These are phyloP conservation scores for Eremothecium gossypii DNA, from an alignment of 1,139 yeast genomes.

Conservation along the genomic window DNA sequence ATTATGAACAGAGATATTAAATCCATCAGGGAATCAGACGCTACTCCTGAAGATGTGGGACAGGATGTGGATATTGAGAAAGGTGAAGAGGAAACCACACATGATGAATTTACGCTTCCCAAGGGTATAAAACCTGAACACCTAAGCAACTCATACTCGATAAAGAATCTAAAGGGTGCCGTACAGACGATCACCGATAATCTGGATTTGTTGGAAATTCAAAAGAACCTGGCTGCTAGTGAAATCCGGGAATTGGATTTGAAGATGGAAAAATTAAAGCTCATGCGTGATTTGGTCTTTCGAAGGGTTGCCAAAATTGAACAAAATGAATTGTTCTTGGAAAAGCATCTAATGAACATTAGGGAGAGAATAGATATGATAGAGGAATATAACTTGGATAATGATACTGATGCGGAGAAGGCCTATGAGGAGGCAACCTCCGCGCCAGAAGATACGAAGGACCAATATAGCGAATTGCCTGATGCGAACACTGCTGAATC, in stretches of 20 bases:
- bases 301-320: conserved; percentile 52
- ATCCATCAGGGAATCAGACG: conserved; percentile 11
- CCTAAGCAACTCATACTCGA: conserved; percentile 35
- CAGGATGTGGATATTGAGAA: conserved; percentile 8
- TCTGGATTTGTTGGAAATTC: conserved; percentile 47
- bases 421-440: conserved; percentile 13
- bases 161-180: conserved; percentile 31
- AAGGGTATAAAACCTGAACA: conserved; percentile 33
- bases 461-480: background rate
- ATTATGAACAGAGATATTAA: conserved; percentile 11
- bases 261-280: conserved; percentile 42
- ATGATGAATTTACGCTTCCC: conserved; percentile 27
- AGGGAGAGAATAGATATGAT: conserved; percentile 34
- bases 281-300: conserved; percentile 43
- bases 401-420: conserved; percentile 19
- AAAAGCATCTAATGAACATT: conserved; percentile 37
- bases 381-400: conserved; percentile 28
- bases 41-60: conserved; percentile 9
- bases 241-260: conserved; percentile 56
- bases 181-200: conserved; percentile 37
- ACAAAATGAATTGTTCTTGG: conserved; percentile 46
- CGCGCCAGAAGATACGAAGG: conserved; percentile 7
- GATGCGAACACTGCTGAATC: conserved; percentile 4
- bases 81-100: conserved; percentile 10
- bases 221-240: conserved; percentile 53